Base-by-base conservation (phyloP, 169 alveolate species). In the Theileria annulata region DNA sequence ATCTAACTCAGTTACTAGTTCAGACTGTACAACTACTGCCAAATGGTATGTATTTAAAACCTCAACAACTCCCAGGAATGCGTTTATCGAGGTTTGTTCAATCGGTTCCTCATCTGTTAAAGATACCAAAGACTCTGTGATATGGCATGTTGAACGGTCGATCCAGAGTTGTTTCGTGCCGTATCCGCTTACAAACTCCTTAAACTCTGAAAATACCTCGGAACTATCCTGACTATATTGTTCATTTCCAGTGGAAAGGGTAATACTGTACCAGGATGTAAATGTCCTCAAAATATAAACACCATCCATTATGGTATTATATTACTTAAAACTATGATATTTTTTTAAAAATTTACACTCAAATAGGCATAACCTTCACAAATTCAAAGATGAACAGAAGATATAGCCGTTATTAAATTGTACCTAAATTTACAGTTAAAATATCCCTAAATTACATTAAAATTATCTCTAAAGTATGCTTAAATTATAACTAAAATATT, bases 31-130 rank as follows among this genome's bases (percentile, higher is more conserved):
- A 6, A 81, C 88, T n/a, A 37, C 67, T 23, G 49, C 64, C 58
- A 81, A 37, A 58, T 75, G 74, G 30, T 70, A 59, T 23, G 88
- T 71, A 21, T 80, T 59, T 35, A 63, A 47, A 48, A 81, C 71
- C 42, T 81, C 67, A 28, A 81, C 35, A 51, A 81, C 31, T 47
- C 88, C 88, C 83, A 81, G 49, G 49, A 81, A 71, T 49, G 84
- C 83, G 23, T 81, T 71, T 37, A 71, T 63, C 25, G 19, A 2
- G 23, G 23, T 19, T 79, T 81, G 71, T 13, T 33, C 17, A 3
- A 63, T 0, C 8, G 72, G 79, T 3, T 17, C 63, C 77, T 81
- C 88, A 15, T 63, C 70, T 2, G 88, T 75, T 63, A 74, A 28
- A 8, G 83, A 73, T 15, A 30, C 42, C 58, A 30, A 17, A 0